Evolutionary conservation across 176 grass and related monocot genomes (phyloP), one percentile per base, ranked within the genome.

Genomic region (Pontederia crassipes): DNA sequence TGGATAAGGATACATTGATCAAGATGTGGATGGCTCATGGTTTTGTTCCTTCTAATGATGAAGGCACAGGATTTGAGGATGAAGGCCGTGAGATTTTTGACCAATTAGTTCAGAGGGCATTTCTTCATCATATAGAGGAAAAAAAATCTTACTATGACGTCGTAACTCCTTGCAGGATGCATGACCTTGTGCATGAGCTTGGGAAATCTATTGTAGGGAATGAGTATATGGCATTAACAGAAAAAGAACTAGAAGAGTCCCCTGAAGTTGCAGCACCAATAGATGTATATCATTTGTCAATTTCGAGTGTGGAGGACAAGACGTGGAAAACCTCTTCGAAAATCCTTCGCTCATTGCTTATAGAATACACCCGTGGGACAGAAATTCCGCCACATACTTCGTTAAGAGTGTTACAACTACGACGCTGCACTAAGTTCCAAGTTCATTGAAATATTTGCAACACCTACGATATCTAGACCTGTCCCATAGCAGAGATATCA

Each of bases 181-280:
- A 64, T 15, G 28, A 65, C 63, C 56, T 72, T 2, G 74, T 80
- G 29, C 77, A 74, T 56, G 70, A 74, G 27, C 77, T 80, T 56
- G 77, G 28, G 12, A 24, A 24, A 24, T 24, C 0, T 24, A 24
- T 24, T 24, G 20, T 24, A 24, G 20, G 20, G 20, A 24, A 24
- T 1, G 20, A 24, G 20, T 24, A 1, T 1, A 24, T 24, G 20
- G 20, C 20, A 24, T 24, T 24, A 24, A 24, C 20, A 24, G 20
- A 24, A 24, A 24, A 24, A 1, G 20, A 24, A 24, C 20, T 0
- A 24, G 20, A 24, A 24, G 20, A 24, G 20, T 0, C 20, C 20
- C 20, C 20, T 24, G 20, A 24, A 24, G 20, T 24, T 24, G 20
- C 20, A 24, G 0, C 20, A 24, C 20, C 0, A 45, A 54, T 4